A percentile compares a stretch with the other conserved stretches of the same genome.
phyloP scores from a whole-genome alignment of 2,329 filamentous ascomycete genomes.

The Botrytis porri region DNA sequence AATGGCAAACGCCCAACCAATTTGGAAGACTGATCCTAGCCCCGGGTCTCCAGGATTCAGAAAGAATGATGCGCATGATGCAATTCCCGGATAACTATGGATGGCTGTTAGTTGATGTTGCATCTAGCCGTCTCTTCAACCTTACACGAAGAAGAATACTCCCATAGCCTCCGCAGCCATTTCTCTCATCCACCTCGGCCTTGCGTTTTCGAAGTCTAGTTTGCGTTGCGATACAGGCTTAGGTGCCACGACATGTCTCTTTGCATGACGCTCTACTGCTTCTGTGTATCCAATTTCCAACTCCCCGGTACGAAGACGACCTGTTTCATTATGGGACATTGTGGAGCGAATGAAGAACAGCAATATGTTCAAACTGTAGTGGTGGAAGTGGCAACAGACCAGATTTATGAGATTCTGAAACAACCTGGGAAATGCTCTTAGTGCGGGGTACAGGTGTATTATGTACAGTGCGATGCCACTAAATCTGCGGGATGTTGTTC shows the following conservation, averaged over 20 bases:
- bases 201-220: conserved; percentile 52
- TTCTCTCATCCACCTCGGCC: conserved; percentile 54
- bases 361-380: not conserved
- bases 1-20: conserved; percentile 54
- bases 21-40: conserved; percentile 53
- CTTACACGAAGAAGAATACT: conserved; percentile 53
- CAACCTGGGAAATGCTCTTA: not conserved
- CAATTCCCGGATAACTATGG: conserved; percentile 46
- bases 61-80: conserved; percentile 51
- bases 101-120: conserved; percentile 27
- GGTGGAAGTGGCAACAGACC: not conserved
- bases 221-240: conserved; percentile 52
- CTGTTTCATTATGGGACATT: conserved; percentile 23
- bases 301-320: conserved; percentile 31
- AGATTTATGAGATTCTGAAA: not conserved
- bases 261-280: conserved; percentile 49
- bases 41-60: conserved; percentile 44
- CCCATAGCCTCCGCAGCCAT: conserved; percentile 55
- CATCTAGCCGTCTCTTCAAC: not conserved
- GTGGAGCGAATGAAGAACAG: not conserved
- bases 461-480: not conserved
- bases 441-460: conserved; percentile 6
- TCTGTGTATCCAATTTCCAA: conserved; percentile 54
- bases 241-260: conserved; percentile 48
- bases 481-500: not conserved